Evolutionary conservation across 225 moss, liverwort and hornwort species (phyloP).

Genomic region (Sphagnum tenellum): DNA sequence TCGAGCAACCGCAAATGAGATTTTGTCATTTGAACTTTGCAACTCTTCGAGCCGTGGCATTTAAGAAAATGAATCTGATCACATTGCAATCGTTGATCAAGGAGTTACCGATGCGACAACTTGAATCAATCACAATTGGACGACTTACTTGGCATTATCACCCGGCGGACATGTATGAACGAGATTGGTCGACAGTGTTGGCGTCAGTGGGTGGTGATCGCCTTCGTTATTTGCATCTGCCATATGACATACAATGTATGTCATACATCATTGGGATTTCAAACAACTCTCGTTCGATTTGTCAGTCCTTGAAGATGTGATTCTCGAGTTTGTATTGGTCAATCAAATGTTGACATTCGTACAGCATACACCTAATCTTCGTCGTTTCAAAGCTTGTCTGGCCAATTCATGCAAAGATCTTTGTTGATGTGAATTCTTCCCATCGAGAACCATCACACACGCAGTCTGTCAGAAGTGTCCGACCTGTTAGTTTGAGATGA

Average conservation of each 20-base stretch:
- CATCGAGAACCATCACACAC: too few species aligned
- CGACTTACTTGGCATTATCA: not conserved
- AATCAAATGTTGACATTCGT: not conserved
- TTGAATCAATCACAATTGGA: not conserved
- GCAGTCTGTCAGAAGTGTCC: too few species aligned
- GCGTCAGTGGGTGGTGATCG: not conserved
- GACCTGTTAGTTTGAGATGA: too few species aligned
- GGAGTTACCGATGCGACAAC: not conserved
- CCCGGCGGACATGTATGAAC: not conserved
- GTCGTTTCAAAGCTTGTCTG: too few species aligned
- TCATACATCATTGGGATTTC: not conserved
- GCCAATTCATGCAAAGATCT: too few species aligned
- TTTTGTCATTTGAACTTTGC: too few species aligned
- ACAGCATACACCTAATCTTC: too few species aligned
- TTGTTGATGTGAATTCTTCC: too few species aligned
- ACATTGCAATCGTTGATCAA: not conserved
- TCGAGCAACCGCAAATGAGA: too few species aligned
- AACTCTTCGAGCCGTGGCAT: not conserved
- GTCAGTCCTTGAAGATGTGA: not conserved
- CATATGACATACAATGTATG: too few species aligned
- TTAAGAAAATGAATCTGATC: not conserved
- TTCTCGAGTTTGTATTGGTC: not conserved
- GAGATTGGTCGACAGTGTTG: not conserved
- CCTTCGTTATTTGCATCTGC: not conserved
- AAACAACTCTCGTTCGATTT: not conserved